Percentiles rank a stretch among this genome's conserved stretches.
Evolutionary conservation across 805 yeast genomes (phyloP).

Genomic region (Sugiyamaella floridensis): DNA sequence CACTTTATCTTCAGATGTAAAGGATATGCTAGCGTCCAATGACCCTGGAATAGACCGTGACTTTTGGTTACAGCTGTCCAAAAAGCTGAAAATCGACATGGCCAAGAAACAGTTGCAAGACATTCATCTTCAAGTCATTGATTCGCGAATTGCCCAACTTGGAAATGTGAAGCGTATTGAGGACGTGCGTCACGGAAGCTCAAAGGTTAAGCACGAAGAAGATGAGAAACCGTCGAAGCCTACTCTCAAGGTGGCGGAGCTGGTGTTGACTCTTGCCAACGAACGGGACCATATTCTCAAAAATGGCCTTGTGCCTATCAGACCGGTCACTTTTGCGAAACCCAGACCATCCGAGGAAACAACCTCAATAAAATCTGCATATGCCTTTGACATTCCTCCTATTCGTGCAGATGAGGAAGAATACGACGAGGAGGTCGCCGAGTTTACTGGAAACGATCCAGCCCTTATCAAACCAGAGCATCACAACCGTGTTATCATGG

Average conservation of each 20-base stretch:
- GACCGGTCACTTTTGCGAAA: background rate
- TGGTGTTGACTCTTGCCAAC: background rate
- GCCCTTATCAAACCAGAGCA: conserved; percentile 22
- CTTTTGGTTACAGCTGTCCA: conserved; percentile 26
- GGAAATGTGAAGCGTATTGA: background rate
- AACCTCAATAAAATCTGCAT: background rate
- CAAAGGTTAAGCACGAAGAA: background rate
- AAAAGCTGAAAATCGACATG: conserved; percentile 15
- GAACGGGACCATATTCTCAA: background rate
- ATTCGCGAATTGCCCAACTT: conserved; percentile 10
- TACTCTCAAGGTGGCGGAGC: background rate
- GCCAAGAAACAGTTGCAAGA: conserved; percentile 15
- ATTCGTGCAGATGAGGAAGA: background rate
- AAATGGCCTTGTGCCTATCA: background rate
- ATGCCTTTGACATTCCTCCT: background rate
- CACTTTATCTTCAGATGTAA: conserved; percentile 19
- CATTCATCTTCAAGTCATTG: conserved; percentile 9
- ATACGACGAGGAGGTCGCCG: background rate
- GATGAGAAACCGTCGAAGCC: background rate
- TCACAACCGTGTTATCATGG: conserved; percentile 28
- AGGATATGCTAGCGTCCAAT: conserved; percentile 15
- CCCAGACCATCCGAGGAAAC: background rate
- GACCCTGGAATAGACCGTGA: conserved; percentile 21
- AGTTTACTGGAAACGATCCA: background rate
- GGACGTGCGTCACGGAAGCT: background rate